Conservation (phyloP, 176 grass and related monocot genomes). For the Alloteropsis semialata region DNA sequence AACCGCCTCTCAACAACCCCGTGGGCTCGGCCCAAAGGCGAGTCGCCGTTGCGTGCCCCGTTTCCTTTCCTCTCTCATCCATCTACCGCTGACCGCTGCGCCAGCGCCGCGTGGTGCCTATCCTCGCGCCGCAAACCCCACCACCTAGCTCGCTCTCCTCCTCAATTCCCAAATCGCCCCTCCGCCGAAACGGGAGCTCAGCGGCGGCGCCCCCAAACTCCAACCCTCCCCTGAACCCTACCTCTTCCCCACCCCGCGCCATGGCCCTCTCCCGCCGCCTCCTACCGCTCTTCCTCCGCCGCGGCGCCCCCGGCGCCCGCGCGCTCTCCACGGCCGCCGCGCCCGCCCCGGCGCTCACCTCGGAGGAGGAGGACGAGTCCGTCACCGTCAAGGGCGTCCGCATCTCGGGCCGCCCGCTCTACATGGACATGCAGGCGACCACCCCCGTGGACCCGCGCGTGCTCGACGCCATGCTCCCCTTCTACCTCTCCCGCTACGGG, state of each 20-base stretch:
- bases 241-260: neutral
- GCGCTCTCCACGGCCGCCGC: slow-evolving; percentile 37
- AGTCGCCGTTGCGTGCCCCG: too few species aligned
- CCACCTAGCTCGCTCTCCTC: neutral
- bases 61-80: too few species aligned
- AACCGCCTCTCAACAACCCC: too few species aligned
- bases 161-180: slow-evolving; percentile 5
- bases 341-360: neutral
- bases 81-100: too few species aligned
- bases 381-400: slow-evolving; percentile 82
- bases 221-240: slow-evolving; percentile 38
- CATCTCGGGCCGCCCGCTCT: slow-evolving; percentile 81
- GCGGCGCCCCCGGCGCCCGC: slow-evolving; percentile 10
- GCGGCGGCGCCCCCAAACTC: neutral
- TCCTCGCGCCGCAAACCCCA: too few species aligned
- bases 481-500: slow-evolving; percentile 77
- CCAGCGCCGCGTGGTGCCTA: too few species aligned
- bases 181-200: slow-evolving; percentile 36
- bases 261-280: slow-evolving; percentile 52
- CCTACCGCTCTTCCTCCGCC: slow-evolving; percentile 48
- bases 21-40: too few species aligned
- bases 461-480: slow-evolving; percentile 88
- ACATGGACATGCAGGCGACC: slow-evolving; percentile 97
- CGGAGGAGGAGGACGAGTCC: slow-evolving; percentile 23
- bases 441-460: slow-evolving; percentile 84